Percentiles rank a stretch among this genome's conserved stretches.
Evolutionary conservation across 768 basidiomycete genomes (phyloP).

Genomic region (Exsudoporus frostii): DNA sequence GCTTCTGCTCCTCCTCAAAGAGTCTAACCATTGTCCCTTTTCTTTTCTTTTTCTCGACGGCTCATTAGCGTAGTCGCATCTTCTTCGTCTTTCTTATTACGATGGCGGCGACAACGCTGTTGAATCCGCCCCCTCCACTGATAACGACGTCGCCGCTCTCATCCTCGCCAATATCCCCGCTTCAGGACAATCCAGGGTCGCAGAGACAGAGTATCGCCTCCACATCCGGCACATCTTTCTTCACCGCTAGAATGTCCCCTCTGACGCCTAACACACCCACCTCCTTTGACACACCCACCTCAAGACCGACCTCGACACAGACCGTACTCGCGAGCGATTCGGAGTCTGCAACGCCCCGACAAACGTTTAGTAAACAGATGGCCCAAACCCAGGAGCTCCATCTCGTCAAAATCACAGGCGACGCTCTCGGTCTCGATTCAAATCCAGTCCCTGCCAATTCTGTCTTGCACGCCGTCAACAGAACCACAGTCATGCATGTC

Average conservation of each 20-base stretch:
- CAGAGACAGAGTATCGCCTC: conserved; percentile 27
- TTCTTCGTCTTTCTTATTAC: not conserved
- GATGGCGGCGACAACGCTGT: conserved; percentile 14
- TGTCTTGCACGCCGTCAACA: conserved; percentile 35
- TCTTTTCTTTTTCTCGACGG: not conserved
- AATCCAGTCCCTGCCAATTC: conserved; percentile 33
- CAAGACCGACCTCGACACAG: conserved; percentile 36
- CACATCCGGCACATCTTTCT: conserved; percentile 24
- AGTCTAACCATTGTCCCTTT: not conserved
- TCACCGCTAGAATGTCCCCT: conserved; percentile 28
- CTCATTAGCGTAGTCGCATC: not conserved
- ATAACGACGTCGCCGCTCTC: conserved; percentile 19
- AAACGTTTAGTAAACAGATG: conserved; percentile 27
- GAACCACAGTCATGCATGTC: conserved; percentile 33
- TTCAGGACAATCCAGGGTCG: conserved; percentile 9
- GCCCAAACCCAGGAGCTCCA: conserved; percentile 46
- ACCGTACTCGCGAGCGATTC: conserved; percentile 23
- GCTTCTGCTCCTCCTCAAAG: not conserved
- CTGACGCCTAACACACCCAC: conserved; percentile 18
- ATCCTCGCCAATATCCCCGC: conserved; percentile 10
- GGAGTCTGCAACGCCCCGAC: conserved; percentile 32
- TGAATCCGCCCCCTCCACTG: conserved; percentile 3
- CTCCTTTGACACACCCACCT: conserved; percentile 24
- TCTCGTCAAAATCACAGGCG: conserved; percentile 51
- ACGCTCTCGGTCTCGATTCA: conserved; percentile 42